Conservation (phyloP, 805 yeast species). For the Candida loeiensis region DNA sequence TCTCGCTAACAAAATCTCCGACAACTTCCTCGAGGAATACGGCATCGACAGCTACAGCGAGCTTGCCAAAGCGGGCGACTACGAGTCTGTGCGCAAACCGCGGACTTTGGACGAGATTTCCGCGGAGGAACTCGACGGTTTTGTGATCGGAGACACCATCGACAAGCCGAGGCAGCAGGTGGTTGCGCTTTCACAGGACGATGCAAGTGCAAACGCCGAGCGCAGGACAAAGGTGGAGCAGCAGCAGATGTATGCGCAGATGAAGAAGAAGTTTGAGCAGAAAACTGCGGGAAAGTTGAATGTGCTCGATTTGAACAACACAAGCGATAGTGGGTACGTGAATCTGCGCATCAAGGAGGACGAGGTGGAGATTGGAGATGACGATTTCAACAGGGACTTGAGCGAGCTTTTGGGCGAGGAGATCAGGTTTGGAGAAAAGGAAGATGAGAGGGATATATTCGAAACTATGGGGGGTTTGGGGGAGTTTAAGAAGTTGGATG, state of each 20-base stretch:
- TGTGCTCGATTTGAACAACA: slow-evolving; percentile 36
- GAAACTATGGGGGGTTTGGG: slow-evolving; percentile 1
- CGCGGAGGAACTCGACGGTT: slow-evolving; percentile 32
- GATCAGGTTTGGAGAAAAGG: not conserved
- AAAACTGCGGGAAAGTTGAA: slow-evolving; percentile 10
- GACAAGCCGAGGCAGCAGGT: slow-evolving; percentile 8
- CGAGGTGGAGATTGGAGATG: slow-evolving; percentile 2
- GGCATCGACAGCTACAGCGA: slow-evolving; percentile 32
- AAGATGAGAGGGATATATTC: not conserved
- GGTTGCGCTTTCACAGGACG: slow-evolving; percentile 24
- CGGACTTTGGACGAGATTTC: slow-evolving; percentile 23
- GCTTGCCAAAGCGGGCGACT: slow-evolving; percentile 20
- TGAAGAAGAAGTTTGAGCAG: slow-evolving; percentile 26
- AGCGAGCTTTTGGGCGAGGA: slow-evolving; percentile 4
- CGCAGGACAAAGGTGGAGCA: slow-evolving; percentile 25
- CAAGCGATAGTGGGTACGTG: slow-evolving; percentile 18
- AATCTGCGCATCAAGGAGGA: not conserved
- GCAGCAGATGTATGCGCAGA: slow-evolving; percentile 24
- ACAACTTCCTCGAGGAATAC: slow-evolving; percentile 36
- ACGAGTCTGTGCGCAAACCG: slow-evolving; percentile 15
- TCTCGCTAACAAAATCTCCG: slow-evolving; percentile 27
- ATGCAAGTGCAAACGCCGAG: slow-evolving; percentile 22
- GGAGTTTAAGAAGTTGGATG: not conserved
- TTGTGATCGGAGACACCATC: slow-evolving; percentile 30
- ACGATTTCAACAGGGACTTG: slow-evolving; percentile 6